These are phyloP conservation scores for Pythium brachiatum DNA, from an alignment of 352 stramenopile genomes.

Conservation along the genomic window DNA sequence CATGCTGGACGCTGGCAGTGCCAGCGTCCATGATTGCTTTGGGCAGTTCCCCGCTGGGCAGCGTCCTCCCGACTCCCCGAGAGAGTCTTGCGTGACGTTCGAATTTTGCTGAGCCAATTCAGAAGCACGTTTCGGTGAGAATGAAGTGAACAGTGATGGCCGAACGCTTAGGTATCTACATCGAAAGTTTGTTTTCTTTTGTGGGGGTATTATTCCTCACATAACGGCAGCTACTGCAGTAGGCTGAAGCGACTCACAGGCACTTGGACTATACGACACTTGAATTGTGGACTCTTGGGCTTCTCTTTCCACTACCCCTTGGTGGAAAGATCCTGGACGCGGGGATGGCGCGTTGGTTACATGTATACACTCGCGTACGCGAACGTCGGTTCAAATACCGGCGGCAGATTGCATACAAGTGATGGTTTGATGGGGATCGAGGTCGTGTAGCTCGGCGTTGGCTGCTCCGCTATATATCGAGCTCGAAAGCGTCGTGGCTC, in stretches of 20 bases:
- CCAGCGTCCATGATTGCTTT: too few species aligned
- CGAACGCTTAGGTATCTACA: background rate
- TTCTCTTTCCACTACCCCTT: slow-evolving; percentile 14
- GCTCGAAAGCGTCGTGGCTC: slow-evolving; percentile 21
- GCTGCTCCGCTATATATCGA: slow-evolving; percentile 8
- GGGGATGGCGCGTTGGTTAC: background rate
- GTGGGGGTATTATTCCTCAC: background rate
- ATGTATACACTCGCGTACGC: slow-evolving; percentile 18
- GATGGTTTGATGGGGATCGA: slow-evolving; percentile 40
- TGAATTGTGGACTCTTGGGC: background rate
- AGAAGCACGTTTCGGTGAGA: too few species aligned
- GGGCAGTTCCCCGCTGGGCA: too few species aligned
- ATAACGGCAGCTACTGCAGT: background rate
- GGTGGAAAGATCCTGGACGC: slow-evolving; percentile 9
- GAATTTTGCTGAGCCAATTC: too few species aligned
- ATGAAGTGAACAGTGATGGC: too few species aligned
- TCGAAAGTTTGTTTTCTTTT: background rate
- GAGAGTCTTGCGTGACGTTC: too few species aligned
- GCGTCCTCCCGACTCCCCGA: too few species aligned
- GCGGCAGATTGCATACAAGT: slow-evolving; percentile 43
- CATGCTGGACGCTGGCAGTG: too few species aligned
- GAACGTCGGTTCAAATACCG: slow-evolving; percentile 38
- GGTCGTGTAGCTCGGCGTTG: slow-evolving; percentile 21
- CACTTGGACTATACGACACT: too few species aligned
- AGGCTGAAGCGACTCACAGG: too few species aligned